Base-by-base conservation (phyloP, 257 asterid genomes). In the Solanum gracilifrons region DNA sequence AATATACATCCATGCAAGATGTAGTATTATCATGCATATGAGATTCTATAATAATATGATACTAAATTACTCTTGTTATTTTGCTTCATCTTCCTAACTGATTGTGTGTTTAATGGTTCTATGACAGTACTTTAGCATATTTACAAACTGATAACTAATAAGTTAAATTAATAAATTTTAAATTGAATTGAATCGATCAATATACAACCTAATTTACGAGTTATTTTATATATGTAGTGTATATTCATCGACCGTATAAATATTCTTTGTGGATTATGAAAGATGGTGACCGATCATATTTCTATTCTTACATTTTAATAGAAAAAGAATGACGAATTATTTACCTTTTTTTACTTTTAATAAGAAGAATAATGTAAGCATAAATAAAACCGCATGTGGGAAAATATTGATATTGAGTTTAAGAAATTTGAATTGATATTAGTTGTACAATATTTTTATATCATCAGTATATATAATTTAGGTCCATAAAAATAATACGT, bases 221-320 rank as follows among this genome's bases (percentile, higher is more conserved):
- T 51, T 51, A 51, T 2, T 18, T 6, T 18, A 51, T 0, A 6
- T 51, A 6, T 18, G 0, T 51, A 1, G 10, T 6, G 62, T 18
- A 51, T 51, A 51, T 3, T 10, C 15, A 41, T 41, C 48, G 2
- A 3, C 0, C 62, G 0, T 51, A 51, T 2, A 0, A 51, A 1
- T 51, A 51, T 51, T 20, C 10, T 18, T 51, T 6, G 23, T 16
- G 62, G 62, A 51, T 51, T 51, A 16, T 51, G 62, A 18, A 51
- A 6, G n/a, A 51, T 51, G 2, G 62, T 16, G 3, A 18, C 18
- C 3, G n/a, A 51, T 51, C 23, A 51, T 18, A 51, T 51, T 51
- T 51, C 62, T 51, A 51, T 51, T 8, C 18, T 51, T 51, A 27
- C 1, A 66, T 27, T 25, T 66, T 18, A 27, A 66, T 25, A 25